Conservation (phyloP, 176 grass and related monocot species). For the Musa beccarii region DNA sequence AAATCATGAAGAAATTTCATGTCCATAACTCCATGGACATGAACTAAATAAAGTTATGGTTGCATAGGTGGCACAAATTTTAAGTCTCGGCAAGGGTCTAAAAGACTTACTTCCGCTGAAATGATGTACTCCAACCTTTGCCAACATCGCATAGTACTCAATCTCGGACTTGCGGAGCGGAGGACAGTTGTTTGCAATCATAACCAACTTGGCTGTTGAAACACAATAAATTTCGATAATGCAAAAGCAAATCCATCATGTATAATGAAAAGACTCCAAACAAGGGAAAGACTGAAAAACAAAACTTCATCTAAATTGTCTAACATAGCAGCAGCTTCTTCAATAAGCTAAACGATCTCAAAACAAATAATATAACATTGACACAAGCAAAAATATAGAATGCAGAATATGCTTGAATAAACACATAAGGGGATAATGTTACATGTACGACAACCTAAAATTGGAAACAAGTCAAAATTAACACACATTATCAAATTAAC, state of each 20-base stretch:
- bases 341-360: too few relatives aligned
- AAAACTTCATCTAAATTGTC: neutral
- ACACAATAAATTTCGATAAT: neutral
- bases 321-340: neutral
- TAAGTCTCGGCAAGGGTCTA: neutral
- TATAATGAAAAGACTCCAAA: neutral
- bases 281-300: too few relatives aligned
- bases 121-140: conserved; percentile 84
- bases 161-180: conserved; percentile 92
- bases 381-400: too few relatives aligned
- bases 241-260: neutral
- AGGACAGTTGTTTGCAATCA: conserved; percentile 90
- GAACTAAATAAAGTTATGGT: too few relatives aligned
- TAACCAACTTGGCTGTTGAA: conserved; percentile 65
- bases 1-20: too few relatives aligned
- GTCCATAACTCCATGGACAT: too few relatives aligned
- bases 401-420: too few relatives aligned
- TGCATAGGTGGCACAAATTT: neutral
- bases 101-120: conserved; percentile 82
- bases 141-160: conserved; percentile 96
- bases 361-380: too few relatives aligned
- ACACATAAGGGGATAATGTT: too few relatives aligned
- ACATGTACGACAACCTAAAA: too few relatives aligned
- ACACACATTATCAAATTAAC: too few relatives aligned
- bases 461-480: too few relatives aligned